phyloP scores from a whole-genome alignment of 2,329 filamentous ascomycete species.

The Knufia petricola region DNA sequence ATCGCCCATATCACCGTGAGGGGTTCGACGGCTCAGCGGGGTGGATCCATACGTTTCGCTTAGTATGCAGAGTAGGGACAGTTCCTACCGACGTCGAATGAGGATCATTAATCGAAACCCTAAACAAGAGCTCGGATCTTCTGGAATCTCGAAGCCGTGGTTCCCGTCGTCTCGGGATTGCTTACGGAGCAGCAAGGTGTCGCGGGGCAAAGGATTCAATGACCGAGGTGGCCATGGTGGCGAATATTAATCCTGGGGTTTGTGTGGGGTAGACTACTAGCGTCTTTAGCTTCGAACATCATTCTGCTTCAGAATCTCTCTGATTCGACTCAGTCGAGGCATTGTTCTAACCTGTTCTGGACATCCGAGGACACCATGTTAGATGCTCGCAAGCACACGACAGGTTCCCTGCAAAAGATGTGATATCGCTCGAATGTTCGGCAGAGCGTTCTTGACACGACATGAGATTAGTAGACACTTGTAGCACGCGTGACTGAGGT shows the following conservation, averaged over 20 bases:
- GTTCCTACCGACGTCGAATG: background rate
- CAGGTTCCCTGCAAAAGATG: too few species aligned
- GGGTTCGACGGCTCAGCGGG: slow-evolving; percentile 15
- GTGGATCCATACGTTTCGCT: background rate
- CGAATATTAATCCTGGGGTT: background rate
- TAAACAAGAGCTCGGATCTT: background rate
- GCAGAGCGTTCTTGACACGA: too few species aligned
- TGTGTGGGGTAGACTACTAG: background rate
- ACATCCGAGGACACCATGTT: too few species aligned
- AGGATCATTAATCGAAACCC: background rate
- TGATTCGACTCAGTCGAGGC: too few species aligned
- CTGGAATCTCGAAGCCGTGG: background rate
- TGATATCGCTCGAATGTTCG: too few species aligned
- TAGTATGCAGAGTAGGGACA: background rate
- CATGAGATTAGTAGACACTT: too few species aligned
- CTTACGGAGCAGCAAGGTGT: background rate
- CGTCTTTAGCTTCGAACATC: too few species aligned
- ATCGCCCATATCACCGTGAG: slow-evolving; percentile 7
- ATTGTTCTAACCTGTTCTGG: too few species aligned
- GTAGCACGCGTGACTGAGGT: too few species aligned
- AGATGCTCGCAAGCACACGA: too few species aligned
- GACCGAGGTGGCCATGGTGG: background rate
- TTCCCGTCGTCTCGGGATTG: background rate
- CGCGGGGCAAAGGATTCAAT: background rate
- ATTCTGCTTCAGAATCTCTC: too few species aligned